Evolutionary conservation across 345 rosid species (phyloP), one percentile per base, ranked within the genome.

Genomic region (Cochlearia excelsa): DNA sequence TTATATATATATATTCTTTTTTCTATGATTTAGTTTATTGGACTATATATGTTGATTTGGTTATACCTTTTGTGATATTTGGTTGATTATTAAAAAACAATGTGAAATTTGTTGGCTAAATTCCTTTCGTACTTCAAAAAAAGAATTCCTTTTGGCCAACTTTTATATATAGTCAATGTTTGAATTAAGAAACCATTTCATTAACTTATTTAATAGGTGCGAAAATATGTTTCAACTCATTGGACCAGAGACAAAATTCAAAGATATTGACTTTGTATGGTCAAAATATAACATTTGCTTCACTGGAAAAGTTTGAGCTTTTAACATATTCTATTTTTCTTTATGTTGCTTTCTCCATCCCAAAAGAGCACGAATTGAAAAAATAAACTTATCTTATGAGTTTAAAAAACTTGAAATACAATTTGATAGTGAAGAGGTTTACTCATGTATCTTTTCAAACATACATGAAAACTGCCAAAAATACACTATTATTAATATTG

Each of bases 201-300:
- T 34, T 9, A 62, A 1, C 37, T 26, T 47, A 5, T 26, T 9
- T 26, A 11, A 34, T 42, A 29, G 46, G 64, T 56, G 64, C 50
- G 74, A 56, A 62, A 43, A 29, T 56, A 45, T 30, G 56, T 26
- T 70, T 63, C 74, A 70, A 50, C 43, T 30, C 34, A 44, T 4
- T 59, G 48, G 47, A 67, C 59, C 48, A 43, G 43, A 57, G 55
- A 57, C 54, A 42, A 16, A 16, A 16, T 64, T 57, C 70, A 64
- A 70, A 59, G 51, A 39, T 4, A 38, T 45, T 58, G 75, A 71
- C 70, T 65, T 44, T 38, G 44, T 55, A 43, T 43, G 41, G 74
- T 70, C 69, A 70, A 69, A 2, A 23, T 50, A 2, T 29, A 70
- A 70, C 58, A 45, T 50, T 35, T 30, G 58, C 41, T 47, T 61